Percentiles rank a stretch among this genome's conserved stretches.
phyloP scores from a whole-genome alignment of 202 grass and related monocot genomes.

The Brachypodium distachyon region DNA sequence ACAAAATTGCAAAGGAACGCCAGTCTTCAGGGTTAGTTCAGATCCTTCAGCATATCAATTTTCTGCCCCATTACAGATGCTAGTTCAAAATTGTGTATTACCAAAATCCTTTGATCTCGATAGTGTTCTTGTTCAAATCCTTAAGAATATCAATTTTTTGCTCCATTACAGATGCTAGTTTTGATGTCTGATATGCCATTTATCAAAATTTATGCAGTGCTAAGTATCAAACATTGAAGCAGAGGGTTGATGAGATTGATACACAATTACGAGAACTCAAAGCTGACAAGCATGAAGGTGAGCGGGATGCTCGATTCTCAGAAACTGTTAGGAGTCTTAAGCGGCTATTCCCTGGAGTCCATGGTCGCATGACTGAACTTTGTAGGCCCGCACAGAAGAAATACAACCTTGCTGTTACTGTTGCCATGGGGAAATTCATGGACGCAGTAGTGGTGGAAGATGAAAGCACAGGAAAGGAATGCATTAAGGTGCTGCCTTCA shows the following conservation, averaged over 20 bases:
- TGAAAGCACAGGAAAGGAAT: conserved; percentile 96
- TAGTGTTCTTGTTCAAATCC: background rate
- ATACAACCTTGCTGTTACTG: conserved; percentile 97
- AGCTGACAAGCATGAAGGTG: conserved; percentile 95
- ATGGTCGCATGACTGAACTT: conserved; percentile 98
- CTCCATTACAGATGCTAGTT: background rate
- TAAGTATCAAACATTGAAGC: conserved; percentile 70
- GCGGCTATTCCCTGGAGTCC: conserved; percentile 82
- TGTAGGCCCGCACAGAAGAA: conserved; percentile 96
- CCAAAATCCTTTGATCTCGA: conserved; percentile 4
- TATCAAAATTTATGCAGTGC: conserved; percentile 43
- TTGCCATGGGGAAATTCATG: conserved; percentile 99
- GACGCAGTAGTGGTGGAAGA: conserved; percentile 97
- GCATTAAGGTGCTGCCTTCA: conserved; percentile 71
- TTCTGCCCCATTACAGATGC: no score
- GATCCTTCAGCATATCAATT: no score
- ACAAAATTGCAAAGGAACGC: conserved; percentile 68
- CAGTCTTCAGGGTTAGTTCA: conserved; percentile 76
- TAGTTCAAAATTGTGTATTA: no score
- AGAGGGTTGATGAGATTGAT: conserved; percentile 76
- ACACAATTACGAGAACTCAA: conserved; percentile 75
- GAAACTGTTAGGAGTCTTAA: conserved; percentile 89
- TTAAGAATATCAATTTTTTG: background rate
- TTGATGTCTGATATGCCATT: conserved; percentile 16
- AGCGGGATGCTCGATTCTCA: conserved; percentile 77